A percentile compares a stretch with the other conserved stretches of the same genome.
Conservation (phyloP, 371 early-diverging fungal species). For the Apophysomyces variabilis region DNA sequence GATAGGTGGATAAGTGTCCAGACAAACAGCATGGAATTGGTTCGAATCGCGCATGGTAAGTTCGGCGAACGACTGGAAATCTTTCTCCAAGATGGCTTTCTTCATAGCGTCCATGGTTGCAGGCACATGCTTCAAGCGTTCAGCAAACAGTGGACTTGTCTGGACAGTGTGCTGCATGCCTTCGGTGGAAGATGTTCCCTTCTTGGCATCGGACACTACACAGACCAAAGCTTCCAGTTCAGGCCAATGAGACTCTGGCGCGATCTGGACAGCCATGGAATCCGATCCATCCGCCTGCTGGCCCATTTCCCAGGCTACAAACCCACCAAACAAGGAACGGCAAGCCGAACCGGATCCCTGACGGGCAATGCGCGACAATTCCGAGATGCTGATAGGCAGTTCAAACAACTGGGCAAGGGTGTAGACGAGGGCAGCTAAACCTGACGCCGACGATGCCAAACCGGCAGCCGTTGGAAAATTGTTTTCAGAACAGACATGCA, state of each 20-base stretch:
- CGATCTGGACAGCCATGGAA: conserved; percentile 90
- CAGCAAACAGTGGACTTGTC: conserved; percentile 85
- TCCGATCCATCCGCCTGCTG: conserved; percentile 78
- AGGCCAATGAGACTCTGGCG: conserved; percentile 92
- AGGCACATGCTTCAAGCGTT: conserved; percentile 90
- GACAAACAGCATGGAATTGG: conserved; percentile 97
- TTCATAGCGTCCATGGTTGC: conserved; percentile 87
- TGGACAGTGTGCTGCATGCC: conserved; percentile 98
- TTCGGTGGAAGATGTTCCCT: conserved; percentile 89
- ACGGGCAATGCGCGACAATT: conserved; percentile 93
- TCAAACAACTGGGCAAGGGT: conserved; percentile 83
- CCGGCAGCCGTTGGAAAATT: conserved; percentile 99
- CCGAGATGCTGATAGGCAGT: conserved; percentile 67
- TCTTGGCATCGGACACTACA: conserved; percentile 92
- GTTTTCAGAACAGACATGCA: conserved; percentile 93
- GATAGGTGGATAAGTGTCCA: conserved; percentile 94
- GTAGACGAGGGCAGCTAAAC: conserved; percentile 93
- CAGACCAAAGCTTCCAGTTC: conserved; percentile 94
- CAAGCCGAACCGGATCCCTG: conserved; percentile 98
- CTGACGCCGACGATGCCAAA: conserved; percentile 99
- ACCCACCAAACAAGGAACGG: conserved; percentile 96
- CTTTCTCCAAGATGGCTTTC: conserved; percentile 80
- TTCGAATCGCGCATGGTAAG: conserved; percentile 98
- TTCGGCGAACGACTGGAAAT: conserved; percentile 92
- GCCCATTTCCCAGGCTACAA: conserved; percentile 97